phyloP scores from a whole-genome alignment of 75 land plant genomes.

The Sequoiadendron giganteum region DNA sequence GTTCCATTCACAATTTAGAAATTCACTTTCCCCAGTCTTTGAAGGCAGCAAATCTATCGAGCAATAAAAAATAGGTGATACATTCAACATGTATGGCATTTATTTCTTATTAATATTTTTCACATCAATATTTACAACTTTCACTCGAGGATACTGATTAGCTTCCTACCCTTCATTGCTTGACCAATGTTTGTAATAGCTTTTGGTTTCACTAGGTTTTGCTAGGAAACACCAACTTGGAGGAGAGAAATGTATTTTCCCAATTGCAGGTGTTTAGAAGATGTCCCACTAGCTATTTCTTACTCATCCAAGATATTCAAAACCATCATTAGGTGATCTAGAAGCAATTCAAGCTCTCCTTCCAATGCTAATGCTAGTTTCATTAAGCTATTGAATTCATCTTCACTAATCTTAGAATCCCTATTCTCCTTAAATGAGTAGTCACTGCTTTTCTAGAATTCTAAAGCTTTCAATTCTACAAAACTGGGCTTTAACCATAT shows the following conservation, averaged over 20 bases:
- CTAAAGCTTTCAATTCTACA: neutral
- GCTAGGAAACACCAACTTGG: too few species aligned
- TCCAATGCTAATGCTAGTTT: slow-evolving; percentile 74
- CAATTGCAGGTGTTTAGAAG: too few species aligned
- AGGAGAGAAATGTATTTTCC: too few species aligned
- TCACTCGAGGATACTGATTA: slow-evolving; percentile 77
- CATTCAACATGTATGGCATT: slow-evolving; percentile 81
- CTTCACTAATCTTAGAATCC: slow-evolving; percentile 55
- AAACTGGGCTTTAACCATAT: too few species aligned
- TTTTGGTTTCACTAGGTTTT: too few species aligned
- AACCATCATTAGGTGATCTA: slow-evolving; percentile 86
- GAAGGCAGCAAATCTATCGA: slow-evolving; percentile 65
- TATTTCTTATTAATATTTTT: slow-evolving; percentile 52
- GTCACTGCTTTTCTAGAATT: neutral
- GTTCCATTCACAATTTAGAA: slow-evolving; percentile 52
- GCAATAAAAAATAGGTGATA: slow-evolving; percentile 68
- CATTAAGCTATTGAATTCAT: slow-evolving; percentile 56
- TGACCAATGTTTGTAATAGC: too few species aligned
- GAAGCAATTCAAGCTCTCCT: slow-evolving; percentile 92
- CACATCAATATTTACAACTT: slow-evolving; percentile 56
- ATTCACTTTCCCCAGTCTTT: slow-evolving; percentile 74
- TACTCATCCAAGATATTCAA: slow-evolving; percentile 89
- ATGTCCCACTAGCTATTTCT: slow-evolving; percentile 13
- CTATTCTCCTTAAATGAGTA: slow-evolving; percentile 8
- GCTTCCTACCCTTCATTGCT: slow-evolving; percentile 79